Evolutionary conservation across 495 filamentous ascomycete genomes (phyloP).

Genomic region (Penicillium subrubescens): DNA sequence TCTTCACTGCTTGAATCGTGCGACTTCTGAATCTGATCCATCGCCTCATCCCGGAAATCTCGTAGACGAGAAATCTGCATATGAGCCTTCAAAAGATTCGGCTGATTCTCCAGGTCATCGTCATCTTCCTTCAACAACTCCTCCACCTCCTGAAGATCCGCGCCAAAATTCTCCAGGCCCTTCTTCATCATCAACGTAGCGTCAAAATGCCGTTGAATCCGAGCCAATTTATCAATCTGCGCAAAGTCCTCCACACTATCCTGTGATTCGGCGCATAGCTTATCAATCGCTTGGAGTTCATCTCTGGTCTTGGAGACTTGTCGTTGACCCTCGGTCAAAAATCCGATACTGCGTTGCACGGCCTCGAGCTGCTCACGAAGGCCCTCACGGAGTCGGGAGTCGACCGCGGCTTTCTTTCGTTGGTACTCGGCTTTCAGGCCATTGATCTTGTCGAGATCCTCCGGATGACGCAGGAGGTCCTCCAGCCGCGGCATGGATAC

Average conservation of each 20-base stretch:
- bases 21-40: slow-evolving; percentile 85
- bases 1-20: slow-evolving; percentile 71
- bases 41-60: slow-evolving; percentile 92
- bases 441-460: slow-evolving; percentile 94
- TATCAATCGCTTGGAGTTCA: slow-evolving; percentile 98
- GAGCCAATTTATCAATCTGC: slow-evolving; percentile 89
- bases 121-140: slow-evolving; percentile 79
- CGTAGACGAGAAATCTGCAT: slow-evolving; percentile 88
- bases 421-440: slow-evolving; percentile 88
- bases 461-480: slow-evolving; percentile 63
- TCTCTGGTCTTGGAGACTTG: slow-evolving; percentile 89
- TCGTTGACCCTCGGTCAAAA: slow-evolving; percentile 83
- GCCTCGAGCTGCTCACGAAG: slow-evolving; percentile 88
- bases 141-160: slow-evolving; percentile 72
- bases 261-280: slow-evolving; percentile 93
- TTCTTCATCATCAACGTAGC: slow-evolving; percentile 89
- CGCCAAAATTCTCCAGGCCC: slow-evolving; percentile 82
- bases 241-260: slow-evolving; percentile 96
- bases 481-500: slow-evolving; percentile 51
- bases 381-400: slow-evolving; percentile 83
- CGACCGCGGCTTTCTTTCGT: slow-evolving; percentile 89
- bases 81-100: slow-evolving; percentile 84
- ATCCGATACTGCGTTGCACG: slow-evolving; percentile 86
- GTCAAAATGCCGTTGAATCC: slow-evolving; percentile 92
- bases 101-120: slow-evolving; percentile 83